phyloP scores from a whole-genome alignment of 805 yeast genomes.

The Wickerhamiella occidentalis region DNA sequence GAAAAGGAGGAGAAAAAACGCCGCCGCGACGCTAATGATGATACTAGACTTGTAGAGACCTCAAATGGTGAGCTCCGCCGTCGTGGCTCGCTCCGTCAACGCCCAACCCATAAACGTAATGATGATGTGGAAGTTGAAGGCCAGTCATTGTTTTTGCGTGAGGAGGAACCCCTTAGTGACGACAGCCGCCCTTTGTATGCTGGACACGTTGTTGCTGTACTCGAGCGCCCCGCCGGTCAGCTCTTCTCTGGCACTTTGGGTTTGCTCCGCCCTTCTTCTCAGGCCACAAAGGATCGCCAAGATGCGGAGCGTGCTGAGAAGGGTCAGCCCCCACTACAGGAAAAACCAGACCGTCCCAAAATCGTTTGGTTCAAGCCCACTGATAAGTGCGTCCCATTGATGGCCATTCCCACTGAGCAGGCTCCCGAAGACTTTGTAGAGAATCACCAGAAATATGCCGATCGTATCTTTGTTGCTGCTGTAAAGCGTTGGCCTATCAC shows the following conservation, averaged over 20 bases:
- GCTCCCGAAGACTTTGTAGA: slow-evolving; percentile 94
- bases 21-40: slow-evolving; percentile 49
- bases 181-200: slow-evolving; percentile 90
- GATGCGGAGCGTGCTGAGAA: slow-evolving; percentile 27
- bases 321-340: slow-evolving; percentile 22
- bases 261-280: slow-evolving; percentile 86
- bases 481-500: slow-evolving; percentile 99
- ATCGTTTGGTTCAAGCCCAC: slow-evolving; percentile 99
- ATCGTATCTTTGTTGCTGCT: slow-evolving; percentile 81
- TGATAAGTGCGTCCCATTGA: slow-evolving; percentile 91
- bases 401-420: slow-evolving; percentile 97
- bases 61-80: slow-evolving; percentile 39
- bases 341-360: slow-evolving; percentile 49
- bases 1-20: slow-evolving; percentile 96
- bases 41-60: slow-evolving; percentile 20
- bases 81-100: slow-evolving; percentile 81
- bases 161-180: slow-evolving; percentile 91
- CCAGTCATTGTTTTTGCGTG: slow-evolving; percentile 78
- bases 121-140: slow-evolving; percentile 99
- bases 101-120: slow-evolving; percentile 94
- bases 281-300: slow-evolving; percentile 66
- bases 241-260: slow-evolving; percentile 91
- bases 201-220: slow-evolving; percentile 96
- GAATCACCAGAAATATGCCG: slow-evolving; percentile 70
- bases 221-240: slow-evolving; percentile 95